phyloP scores from a whole-genome alignment of 192 early-diverging fungal genomes.

The Backusella psychrophila region DNA sequence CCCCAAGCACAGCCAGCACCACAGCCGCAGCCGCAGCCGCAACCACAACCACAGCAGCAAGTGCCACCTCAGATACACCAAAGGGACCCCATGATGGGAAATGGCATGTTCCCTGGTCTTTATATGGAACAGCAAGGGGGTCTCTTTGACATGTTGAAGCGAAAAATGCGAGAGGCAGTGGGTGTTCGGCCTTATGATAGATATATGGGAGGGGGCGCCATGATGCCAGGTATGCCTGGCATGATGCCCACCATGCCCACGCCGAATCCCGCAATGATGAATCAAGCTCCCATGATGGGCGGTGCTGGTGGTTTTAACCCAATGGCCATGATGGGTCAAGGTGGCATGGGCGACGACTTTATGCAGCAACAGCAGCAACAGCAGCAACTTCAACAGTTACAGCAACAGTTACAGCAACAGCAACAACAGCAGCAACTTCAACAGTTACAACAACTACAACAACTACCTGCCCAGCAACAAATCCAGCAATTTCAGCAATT shows the following conservation, averaged over 20 bases:
- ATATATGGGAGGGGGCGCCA: not conserved
- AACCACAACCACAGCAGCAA: not conserved
- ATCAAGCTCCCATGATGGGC: not conserved
- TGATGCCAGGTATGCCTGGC: not conserved
- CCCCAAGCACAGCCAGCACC: not conserved
- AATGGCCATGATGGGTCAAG: not conserved
- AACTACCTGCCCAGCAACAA: not conserved
- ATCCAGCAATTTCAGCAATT: not conserved
- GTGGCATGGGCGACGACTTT: not conserved
- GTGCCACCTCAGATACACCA: not conserved
- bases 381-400: not conserved
- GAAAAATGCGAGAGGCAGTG: not conserved
- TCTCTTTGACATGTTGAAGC: not conserved
- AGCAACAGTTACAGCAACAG: not conserved
- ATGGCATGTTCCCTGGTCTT: not conserved
- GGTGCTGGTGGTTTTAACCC: not conserved
- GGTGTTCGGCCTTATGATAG: not conserved
- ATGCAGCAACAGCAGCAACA: not conserved
- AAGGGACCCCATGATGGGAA: not conserved
- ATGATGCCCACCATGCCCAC: not conserved
- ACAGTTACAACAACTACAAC: not conserved
- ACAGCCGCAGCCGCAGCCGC: not conserved
- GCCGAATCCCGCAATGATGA: conserved; percentile 3
- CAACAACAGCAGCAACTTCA: not conserved
- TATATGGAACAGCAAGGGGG: not conserved